Evolutionary conservation across 192 early-diverging fungal species (phyloP).

Genomic region (Spinellus fusiger): DNA sequence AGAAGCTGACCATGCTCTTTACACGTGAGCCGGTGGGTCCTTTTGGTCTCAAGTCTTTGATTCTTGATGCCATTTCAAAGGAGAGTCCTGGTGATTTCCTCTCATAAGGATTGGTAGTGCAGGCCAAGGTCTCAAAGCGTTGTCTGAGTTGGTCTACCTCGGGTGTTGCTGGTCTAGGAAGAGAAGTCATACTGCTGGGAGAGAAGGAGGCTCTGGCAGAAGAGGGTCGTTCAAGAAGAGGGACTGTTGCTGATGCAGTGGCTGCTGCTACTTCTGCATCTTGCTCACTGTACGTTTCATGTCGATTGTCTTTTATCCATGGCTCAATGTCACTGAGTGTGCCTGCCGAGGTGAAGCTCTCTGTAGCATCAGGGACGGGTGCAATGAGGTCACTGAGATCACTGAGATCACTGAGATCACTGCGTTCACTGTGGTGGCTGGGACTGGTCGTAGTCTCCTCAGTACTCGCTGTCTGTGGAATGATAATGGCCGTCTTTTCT

Average conservation of each 20-base stretch:
- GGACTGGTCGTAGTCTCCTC: neutral
- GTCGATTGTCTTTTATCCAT: neutral
- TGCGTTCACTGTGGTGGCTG: neutral
- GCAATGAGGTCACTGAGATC: neutral
- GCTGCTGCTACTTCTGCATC: conserved; percentile 19
- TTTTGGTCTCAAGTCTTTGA: conserved; percentile 17
- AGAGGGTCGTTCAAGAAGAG: neutral
- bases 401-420: neutral
- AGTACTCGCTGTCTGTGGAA: too few relatives aligned
- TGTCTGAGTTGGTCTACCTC: conserved; percentile 22
- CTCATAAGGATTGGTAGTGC: neutral
- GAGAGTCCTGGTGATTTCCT: neutral
- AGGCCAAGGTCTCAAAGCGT: conserved; percentile 1
- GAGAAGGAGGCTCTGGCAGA: conserved; percentile 1
- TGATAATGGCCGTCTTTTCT: too few relatives aligned
- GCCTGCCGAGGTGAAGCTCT: neutral
- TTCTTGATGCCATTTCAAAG: conserved; percentile 9
- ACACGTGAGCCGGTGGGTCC: conserved; percentile 16
- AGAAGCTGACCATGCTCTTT: conserved; percentile 19
- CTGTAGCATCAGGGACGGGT: neutral
- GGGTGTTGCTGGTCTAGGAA: conserved; percentile 17
- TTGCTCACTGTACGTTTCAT: conserved; percentile 7
- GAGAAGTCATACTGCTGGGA: conserved; percentile 1
- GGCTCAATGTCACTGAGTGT: conserved; percentile 1
- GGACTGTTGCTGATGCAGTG: neutral